Base-by-base conservation (phyloP, 2,329 filamentous ascomycete genomes). In the Penicillium sp. region DNA sequence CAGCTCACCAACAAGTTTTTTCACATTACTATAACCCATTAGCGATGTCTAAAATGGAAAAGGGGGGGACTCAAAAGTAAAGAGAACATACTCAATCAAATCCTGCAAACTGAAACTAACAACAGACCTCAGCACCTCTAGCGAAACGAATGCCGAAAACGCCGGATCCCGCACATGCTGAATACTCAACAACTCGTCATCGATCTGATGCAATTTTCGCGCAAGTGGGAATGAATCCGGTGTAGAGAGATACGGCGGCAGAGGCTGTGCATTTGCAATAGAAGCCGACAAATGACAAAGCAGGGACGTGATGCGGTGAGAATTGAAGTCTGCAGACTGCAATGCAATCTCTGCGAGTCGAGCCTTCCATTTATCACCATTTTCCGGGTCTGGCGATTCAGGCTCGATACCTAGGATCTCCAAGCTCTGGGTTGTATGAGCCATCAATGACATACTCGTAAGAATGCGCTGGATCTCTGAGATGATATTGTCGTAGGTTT, bases 61-160 rank as follows among this genome's bases (percentile, higher is more conserved):
- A 5, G 16, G 16, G 27, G 9, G 11, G 27, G 4, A 19, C 19
- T 19, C 19, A 27, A 29, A 29, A 4, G 27, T 29, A 11, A 29
- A 14, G 4, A 0, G 9, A 5, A 65, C 67, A 59, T 65, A 74
- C 70, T 61, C 61, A 27, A 73, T 47, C 26, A 74, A 54, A 23
- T 64, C 66, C 49, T 65, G 66, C 51, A 73, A 57, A 23, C 64
- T 67, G 42, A 66, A 69, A 35, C 66, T 68, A 14, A 73, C 62
- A 50, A 72, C 67, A 8, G 67, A 70, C 39, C 71, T 64, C 45
- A 73, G 19, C 10, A 92, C 85, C 69, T 91, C 88, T 60, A 91
- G 77, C 13, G 90, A 84, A 0, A 88, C 88, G 72, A 91, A 92
- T 43, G 88, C 87, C 8, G 87, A 84, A 72, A 90, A 91, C 0